phyloP scores from a whole-genome alignment of 345 rosid species.

The Jatropha curcas region DNA sequence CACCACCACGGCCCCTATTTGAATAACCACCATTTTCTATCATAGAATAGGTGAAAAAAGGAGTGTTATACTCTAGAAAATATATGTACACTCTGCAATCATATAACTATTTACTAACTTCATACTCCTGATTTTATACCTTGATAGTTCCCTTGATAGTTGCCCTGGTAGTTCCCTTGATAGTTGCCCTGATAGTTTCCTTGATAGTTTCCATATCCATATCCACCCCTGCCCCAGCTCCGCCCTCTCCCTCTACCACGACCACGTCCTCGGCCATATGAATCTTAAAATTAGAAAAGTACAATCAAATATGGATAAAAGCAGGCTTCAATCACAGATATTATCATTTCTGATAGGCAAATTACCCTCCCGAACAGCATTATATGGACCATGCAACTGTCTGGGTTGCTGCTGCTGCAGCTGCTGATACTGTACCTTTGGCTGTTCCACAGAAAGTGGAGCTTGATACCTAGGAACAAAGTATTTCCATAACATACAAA shows the following conservation, averaged over 20 bases:
- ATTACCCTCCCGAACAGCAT: conserved; percentile 67
- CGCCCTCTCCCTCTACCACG: conserved; percentile 57
- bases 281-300: conserved; percentile 32
- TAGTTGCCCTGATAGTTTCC: conserved; percentile 9
- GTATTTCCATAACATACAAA: conserved; percentile 4
- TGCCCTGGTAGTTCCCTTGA: neutral
- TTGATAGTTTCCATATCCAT: conserved; percentile 46
- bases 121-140: neutral
- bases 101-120: neutral
- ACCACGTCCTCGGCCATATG: conserved; percentile 47
- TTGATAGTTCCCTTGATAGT: conserved; percentile 5
- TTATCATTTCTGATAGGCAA: conserved; percentile 10
- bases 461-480: conserved; percentile 73
- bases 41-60: neutral
- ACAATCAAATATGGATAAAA: neutral
- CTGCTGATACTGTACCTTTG: conserved; percentile 56
- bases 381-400: conserved; percentile 49
- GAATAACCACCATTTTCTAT: conserved; percentile 38
- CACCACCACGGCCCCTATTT: conserved; percentile 44
- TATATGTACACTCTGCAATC: neutral
- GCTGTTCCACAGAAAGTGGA: conserved; percentile 53
- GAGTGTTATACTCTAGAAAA: neutral
- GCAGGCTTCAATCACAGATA: neutral
- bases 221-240: conserved; percentile 36
- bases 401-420: conserved; percentile 51